phyloP scores from a whole-genome alignment of 2,329 filamentous ascomycete genomes.

The Fusarium agapanthi region DNA sequence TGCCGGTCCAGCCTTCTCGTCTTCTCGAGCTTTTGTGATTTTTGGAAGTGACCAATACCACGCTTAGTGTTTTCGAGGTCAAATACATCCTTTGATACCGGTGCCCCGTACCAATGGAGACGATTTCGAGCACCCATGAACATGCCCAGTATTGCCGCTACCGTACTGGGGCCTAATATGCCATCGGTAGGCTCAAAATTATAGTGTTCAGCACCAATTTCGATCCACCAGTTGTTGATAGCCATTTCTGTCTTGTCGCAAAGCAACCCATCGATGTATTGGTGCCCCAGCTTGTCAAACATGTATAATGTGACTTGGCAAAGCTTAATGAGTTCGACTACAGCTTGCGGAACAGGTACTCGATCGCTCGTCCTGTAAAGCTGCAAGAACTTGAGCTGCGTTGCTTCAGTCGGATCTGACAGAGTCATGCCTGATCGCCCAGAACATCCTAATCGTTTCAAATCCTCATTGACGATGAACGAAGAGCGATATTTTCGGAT shows the following conservation, averaged over 20 bases:
- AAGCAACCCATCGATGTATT: slow-evolving; percentile 90
- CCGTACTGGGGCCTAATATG: slow-evolving; percentile 89
- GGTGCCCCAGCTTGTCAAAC: slow-evolving; percentile 86
- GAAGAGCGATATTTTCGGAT: slow-evolving; percentile 79
- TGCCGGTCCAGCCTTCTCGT: slow-evolving; percentile 83
- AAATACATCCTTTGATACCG: slow-evolving; percentile 90
- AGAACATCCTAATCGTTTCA: slow-evolving; percentile 92
- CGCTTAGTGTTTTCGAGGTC: slow-evolving; percentile 84
- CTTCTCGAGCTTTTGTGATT: slow-evolving; percentile 80
- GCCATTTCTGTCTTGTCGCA: slow-evolving; percentile 94
- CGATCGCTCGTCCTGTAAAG: slow-evolving; percentile 88
- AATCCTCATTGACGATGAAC: slow-evolving; percentile 93
- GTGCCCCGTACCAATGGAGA: slow-evolving; percentile 83
- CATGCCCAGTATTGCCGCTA: slow-evolving; percentile 86
- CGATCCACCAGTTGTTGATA: slow-evolving; percentile 94
- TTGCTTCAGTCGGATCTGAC: slow-evolving; percentile 78
- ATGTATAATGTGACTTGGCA: slow-evolving; percentile 89
- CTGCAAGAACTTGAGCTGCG: slow-evolving; percentile 89
- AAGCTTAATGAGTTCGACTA: slow-evolving; percentile 87
- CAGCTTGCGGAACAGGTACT: slow-evolving; percentile 78
- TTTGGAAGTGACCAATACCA: slow-evolving; percentile 89
- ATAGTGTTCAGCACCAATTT: slow-evolving; percentile 90
- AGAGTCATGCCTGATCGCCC: slow-evolving; percentile 88
- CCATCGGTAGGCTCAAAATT: slow-evolving; percentile 93
- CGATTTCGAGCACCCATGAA: slow-evolving; percentile 91